Evolutionary conservation across 805 yeast genomes (phyloP).

Genomic region (Suhomyces sp.): DNA sequence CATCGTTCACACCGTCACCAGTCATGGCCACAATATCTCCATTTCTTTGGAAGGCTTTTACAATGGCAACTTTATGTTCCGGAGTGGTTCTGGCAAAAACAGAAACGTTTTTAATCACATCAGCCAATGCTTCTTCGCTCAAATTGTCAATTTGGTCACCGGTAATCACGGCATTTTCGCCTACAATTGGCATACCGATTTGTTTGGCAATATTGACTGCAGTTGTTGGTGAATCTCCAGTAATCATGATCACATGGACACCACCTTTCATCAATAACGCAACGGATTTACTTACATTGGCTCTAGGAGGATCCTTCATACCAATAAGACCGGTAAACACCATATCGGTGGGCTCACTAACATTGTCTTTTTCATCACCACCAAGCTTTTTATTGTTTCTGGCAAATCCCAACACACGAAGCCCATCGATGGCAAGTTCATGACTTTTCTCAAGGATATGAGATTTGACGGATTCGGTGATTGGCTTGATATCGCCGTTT

Average conservation of each 20-base stretch:
- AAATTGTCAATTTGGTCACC: slow-evolving; percentile 81
- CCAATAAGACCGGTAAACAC: slow-evolving; percentile 85
- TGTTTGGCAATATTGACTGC: slow-evolving; percentile 82
- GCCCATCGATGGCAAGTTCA: slow-evolving; percentile 73
- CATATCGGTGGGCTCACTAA: slow-evolving; percentile 52
- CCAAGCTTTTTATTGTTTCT: slow-evolving; percentile 39
- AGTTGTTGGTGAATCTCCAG: slow-evolving; percentile 90
- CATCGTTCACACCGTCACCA: slow-evolving; percentile 99
- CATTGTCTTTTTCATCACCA: slow-evolving; percentile 27
- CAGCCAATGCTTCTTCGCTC: slow-evolving; percentile 68
- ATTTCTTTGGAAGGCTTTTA: slow-evolving; percentile 81
- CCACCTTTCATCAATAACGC: slow-evolving; percentile 82
- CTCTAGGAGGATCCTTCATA: slow-evolving; percentile 98
- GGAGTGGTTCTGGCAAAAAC: slow-evolving; percentile 96
- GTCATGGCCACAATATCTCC: slow-evolving; percentile 98
- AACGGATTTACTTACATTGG: slow-evolving; percentile 74
- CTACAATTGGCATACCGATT: slow-evolving; percentile 80
- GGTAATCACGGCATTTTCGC: slow-evolving; percentile 67
- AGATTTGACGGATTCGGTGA: slow-evolving; percentile 49
- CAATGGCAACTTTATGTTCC: slow-evolving; percentile 87
- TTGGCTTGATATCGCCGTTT: slow-evolving; percentile 56
- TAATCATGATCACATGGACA: slow-evolving; percentile 96
- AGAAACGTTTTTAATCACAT: slow-evolving; percentile 75
- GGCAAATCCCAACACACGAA: slow-evolving; percentile 82
- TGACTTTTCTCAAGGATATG: slow-evolving; percentile 58